Conservation (phyloP, 1,284 basidiomycete genomes). For the Schizophyllum amplum region DNA sequence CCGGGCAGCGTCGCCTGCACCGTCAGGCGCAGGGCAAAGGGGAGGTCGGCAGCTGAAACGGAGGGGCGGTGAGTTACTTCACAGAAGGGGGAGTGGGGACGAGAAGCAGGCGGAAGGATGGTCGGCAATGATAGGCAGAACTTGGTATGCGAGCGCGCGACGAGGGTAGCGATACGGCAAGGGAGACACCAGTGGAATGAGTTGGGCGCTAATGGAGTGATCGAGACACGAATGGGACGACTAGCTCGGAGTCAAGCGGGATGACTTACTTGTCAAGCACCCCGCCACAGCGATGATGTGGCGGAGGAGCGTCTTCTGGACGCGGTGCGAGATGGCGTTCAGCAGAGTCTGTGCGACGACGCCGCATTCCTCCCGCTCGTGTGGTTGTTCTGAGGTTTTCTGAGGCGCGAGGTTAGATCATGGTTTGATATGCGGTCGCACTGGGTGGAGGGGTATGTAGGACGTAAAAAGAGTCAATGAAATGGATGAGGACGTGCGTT, state of each 20-base stretch:
- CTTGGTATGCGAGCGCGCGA: no score
- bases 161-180: no score
- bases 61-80: neutral
- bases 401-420: slow-evolving; percentile 12
- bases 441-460: no score
- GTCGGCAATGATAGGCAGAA: no score
- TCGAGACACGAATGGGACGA: slow-evolving; percentile 9
- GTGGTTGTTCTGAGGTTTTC: slow-evolving; percentile 36
- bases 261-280: slow-evolving; percentile 37
- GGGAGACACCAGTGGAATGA: neutral
- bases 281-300: slow-evolving; percentile 41
- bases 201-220: slow-evolving; percentile 36
- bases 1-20: slow-evolving; percentile 8
- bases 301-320: slow-evolving; percentile 47
- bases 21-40: slow-evolving; percentile 10
- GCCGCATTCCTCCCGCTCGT: slow-evolving; percentile 38
- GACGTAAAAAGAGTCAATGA: no score
- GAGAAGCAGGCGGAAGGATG: neutral
- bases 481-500: no score
- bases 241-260: slow-evolving; percentile 6
- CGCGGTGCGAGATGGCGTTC: slow-evolving; percentile 41
- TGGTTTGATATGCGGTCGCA: no score
- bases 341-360: slow-evolving; percentile 42
- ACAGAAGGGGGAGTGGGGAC: no score
- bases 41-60: slow-evolving; percentile 5